Evolutionary conservation across 305 asterid species (phyloP).

Genomic region (Stenogyne calaminthoides): DNA sequence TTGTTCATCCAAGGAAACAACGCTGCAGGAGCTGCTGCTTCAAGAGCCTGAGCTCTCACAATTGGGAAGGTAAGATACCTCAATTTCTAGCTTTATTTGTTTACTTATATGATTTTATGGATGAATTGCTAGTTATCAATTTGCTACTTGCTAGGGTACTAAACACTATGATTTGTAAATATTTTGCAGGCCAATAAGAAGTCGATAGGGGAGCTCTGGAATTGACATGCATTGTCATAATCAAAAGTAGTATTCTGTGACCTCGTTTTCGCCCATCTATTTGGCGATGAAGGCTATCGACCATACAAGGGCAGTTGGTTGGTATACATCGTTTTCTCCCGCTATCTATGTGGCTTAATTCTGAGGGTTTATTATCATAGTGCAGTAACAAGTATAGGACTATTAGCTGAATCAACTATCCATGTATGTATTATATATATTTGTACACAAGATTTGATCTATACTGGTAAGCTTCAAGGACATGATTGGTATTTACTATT

Average conservation of each 20-base stretch:
- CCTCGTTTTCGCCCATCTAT: background rate
- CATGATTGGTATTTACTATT: too few relatives aligned
- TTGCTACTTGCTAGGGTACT: background rate
- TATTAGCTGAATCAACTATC: background rate
- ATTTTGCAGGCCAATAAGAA: constrained; percentile 48
- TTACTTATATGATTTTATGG: background rate
- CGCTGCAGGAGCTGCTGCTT: constrained; percentile 71
- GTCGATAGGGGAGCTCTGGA: constrained; percentile 2
- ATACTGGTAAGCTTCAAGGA: background rate
- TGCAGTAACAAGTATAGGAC: background rate
- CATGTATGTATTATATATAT: constrained; percentile 4
- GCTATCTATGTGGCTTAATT: background rate
- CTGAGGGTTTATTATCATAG: background rate
- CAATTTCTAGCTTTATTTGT: too few relatives aligned
- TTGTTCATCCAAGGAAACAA: constrained; percentile 35
- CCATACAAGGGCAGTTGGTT: background rate
- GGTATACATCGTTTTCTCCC: background rate
- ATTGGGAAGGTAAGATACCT: constrained; percentile 61
- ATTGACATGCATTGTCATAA: background rate
- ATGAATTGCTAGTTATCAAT: too few relatives aligned
- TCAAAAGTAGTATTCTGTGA: background rate
- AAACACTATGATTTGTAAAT: background rate
- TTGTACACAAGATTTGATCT: constrained; percentile 1
- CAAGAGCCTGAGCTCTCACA: constrained; percentile 85
- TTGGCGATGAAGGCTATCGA: background rate